Evolutionary conservation across 176 grass and related monocot species (phyloP).

Genomic region (Aegilops umbellulata): DNA sequence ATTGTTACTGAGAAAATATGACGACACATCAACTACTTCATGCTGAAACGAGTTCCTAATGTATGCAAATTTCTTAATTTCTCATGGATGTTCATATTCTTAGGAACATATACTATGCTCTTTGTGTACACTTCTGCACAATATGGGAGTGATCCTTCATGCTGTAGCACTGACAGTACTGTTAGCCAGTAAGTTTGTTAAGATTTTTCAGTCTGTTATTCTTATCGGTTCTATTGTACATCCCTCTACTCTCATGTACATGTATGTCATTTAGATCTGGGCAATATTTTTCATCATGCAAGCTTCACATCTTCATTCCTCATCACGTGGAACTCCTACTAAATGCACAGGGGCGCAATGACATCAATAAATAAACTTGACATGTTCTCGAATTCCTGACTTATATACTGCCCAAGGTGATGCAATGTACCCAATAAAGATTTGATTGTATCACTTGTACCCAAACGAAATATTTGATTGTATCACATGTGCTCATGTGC

Average conservation of each 20-base stretch:
- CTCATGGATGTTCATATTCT: background rate
- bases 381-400: too few relatives aligned
- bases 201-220: background rate
- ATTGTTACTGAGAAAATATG: background rate
- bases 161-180: background rate
- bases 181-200: background rate
- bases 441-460: too few relatives aligned
- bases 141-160: background rate
- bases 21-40: background rate
- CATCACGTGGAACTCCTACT: too few relatives aligned
- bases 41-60: background rate
- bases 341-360: too few relatives aligned
- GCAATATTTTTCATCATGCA: too few relatives aligned
- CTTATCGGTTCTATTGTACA: background rate
- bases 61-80: background rate
- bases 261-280: too few relatives aligned
- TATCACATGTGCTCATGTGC: too few relatives aligned
- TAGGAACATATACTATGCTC: background rate
- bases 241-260: background rate
- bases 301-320: too few relatives aligned
- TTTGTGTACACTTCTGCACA: background rate
- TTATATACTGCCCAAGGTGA: too few relatives aligned
- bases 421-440: too few relatives aligned
- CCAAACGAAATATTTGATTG: too few relatives aligned
- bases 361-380: too few relatives aligned